Evolutionary conservation across 2,329 filamentous ascomycete species (phyloP).

Genomic region (Xylaria sp.): DNA sequence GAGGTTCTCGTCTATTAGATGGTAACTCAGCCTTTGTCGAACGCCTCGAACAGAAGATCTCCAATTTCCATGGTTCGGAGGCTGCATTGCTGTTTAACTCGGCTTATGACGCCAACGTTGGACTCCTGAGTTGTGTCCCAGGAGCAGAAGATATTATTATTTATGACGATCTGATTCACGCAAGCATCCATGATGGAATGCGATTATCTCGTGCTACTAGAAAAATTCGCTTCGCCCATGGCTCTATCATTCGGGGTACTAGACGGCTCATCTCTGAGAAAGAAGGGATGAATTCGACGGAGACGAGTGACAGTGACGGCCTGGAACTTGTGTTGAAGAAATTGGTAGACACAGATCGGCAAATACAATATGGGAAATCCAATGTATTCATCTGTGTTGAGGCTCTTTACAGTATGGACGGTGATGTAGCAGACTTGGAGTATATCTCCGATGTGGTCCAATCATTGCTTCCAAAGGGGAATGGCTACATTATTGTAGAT

Average conservation of each 20-base stretch:
- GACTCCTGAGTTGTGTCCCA: constrained; percentile 69
- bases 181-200: constrained; percentile 84
- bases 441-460: constrained; percentile 70
- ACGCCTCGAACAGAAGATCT: constrained; percentile 59
- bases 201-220: constrained; percentile 66
- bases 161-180: constrained; percentile 81
- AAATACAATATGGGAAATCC: constrained; percentile 38
- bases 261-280: background rate
- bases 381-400: constrained; percentile 78
- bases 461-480: constrained; percentile 64
- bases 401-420: constrained; percentile 85
- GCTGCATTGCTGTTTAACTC: constrained; percentile 66
- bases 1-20: constrained; percentile 65
- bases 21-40: constrained; percentile 62
- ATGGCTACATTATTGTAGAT: constrained; percentile 73
- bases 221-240: constrained; percentile 67
- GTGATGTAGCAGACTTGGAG: constrained; percentile 73
- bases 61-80: constrained; percentile 59
- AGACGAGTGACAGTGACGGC: background rate
- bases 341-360: constrained; percentile 37
- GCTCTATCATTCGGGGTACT: constrained; percentile 53
- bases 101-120: constrained; percentile 74
- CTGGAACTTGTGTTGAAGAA: constrained; percentile 48
- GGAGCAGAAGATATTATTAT: constrained; percentile 72
- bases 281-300: background rate